phyloP scores from a whole-genome alignment of 495 filamentous ascomycete species.

The Hypoxylon intermedium region DNA sequence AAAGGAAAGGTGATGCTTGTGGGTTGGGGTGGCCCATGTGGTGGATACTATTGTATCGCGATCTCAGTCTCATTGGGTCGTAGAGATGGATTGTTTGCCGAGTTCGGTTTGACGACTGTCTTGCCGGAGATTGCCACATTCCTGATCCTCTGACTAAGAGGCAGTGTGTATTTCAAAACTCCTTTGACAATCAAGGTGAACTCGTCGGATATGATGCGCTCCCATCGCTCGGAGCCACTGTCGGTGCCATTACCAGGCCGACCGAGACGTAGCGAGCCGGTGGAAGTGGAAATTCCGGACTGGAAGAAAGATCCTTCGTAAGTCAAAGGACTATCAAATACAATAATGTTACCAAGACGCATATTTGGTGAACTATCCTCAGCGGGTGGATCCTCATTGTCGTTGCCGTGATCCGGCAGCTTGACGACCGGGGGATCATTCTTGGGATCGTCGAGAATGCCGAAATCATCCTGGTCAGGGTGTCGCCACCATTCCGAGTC shows the following conservation, averaged over 20 bases:
- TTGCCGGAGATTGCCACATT: constrained; percentile 59
- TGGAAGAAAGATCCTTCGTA: constrained; percentile 90
- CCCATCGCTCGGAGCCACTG: constrained; percentile 89
- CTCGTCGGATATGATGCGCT: constrained; percentile 84
- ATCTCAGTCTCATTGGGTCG: constrained; percentile 44
- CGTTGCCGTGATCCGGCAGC: constrained; percentile 52
- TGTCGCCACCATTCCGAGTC: constrained; percentile 76
- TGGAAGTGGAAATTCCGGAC: constrained; percentile 66
- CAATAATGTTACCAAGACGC: constrained; percentile 84
- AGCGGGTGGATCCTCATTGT: constrained; percentile 46
- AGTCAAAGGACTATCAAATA: constrained; percentile 83
- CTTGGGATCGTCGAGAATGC: constrained; percentile 58
- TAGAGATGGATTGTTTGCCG: constrained; percentile 52
- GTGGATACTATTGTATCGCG: constrained; percentile 33
- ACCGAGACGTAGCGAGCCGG: constrained; percentile 79
- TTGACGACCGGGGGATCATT: constrained; percentile 64
- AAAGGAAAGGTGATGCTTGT: constrained; percentile 40
- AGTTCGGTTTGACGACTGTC: constrained; percentile 57
- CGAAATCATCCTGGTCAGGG: constrained; percentile 53
- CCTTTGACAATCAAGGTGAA: constrained; percentile 92
- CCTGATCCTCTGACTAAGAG: constrained; percentile 73
- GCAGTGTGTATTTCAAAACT: constrained; percentile 85
- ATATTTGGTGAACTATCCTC: constrained; percentile 78
- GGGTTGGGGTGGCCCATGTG: constrained; percentile 37
- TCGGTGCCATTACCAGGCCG: constrained; percentile 89